These are phyloP conservation scores for Trichocladium antarcticum DNA, from an alignment of 495 filamentous ascomycete species.

Conservation along the genomic window DNA sequence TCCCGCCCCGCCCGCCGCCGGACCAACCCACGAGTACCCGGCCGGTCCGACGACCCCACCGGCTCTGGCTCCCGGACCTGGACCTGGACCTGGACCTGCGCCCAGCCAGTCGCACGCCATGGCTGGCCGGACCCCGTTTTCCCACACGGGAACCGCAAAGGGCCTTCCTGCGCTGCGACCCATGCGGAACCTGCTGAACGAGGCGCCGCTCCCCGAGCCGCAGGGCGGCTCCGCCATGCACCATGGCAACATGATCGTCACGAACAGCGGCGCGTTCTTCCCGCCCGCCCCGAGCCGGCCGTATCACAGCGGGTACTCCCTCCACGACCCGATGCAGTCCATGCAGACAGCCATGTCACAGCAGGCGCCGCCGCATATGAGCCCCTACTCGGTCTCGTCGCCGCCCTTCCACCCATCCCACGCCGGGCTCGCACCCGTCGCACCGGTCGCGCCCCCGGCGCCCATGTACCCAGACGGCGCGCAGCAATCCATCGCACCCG, in stretches of 20 bases:
- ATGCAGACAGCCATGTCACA: slow-evolving; percentile 19
- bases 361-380: slow-evolving; percentile 7
- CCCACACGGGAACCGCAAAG: slow-evolving; percentile 14
- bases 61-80: neutral
- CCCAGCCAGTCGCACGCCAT: slow-evolving; percentile 1
- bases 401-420: slow-evolving; percentile 9
- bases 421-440: neutral
- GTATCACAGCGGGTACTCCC: slow-evolving; percentile 32
- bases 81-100: neutral
- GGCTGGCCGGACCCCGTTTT: slow-evolving; percentile 18
- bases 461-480: slow-evolving; percentile 3
- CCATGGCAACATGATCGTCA: slow-evolving; percentile 23
- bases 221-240: slow-evolving; percentile 18
- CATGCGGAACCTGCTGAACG: slow-evolving; percentile 20
- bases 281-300: slow-evolving; percentile 28
- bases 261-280: slow-evolving; percentile 33
- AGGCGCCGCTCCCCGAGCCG: slow-evolving; percentile 17
- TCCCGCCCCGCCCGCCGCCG: neutral
- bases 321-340: slow-evolving; percentile 23
- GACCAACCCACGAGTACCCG: slow-evolving; percentile 1
- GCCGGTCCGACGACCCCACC: neutral
- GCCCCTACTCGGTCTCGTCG: slow-evolving; percentile 10
- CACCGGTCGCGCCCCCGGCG: too few relatives aligned
- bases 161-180: slow-evolving; percentile 36
- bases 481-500: slow-evolving; percentile 1